These are phyloP conservation scores for Escovopsis sp. DNA, from an alignment of 2,329 filamentous ascomycete species.

Conservation along the genomic window DNA sequence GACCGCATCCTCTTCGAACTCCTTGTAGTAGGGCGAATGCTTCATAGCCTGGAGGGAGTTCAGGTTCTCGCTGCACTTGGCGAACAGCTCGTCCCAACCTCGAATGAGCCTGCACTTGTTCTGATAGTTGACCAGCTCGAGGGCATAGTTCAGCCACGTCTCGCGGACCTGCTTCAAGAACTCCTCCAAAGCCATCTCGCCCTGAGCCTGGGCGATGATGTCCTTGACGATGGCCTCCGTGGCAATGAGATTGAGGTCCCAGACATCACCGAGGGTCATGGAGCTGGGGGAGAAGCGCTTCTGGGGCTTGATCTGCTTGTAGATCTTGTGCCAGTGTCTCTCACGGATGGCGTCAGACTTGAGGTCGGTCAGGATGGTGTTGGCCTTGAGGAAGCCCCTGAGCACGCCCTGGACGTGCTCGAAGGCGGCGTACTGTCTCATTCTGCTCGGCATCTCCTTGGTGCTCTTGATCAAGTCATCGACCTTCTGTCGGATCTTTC, in stretches of 20 bases:
- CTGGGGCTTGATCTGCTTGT: conserved; percentile 83
- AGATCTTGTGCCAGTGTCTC: conserved; percentile 94
- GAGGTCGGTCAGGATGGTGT: conserved; percentile 72
- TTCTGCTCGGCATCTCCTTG: conserved; percentile 96
- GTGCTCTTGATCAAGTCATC: conserved; percentile 94
- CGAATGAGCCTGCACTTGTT: conserved; percentile 95
- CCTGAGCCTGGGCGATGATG: conserved; percentile 89
- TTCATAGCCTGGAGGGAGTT: conserved; percentile 98
- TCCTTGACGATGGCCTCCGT: conserved; percentile 81
- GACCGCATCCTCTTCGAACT: conserved; percentile 94
- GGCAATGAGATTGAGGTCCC: conserved; percentile 83
- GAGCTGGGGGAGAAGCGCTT: conserved; percentile 89
- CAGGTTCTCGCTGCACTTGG: conserved; percentile 94
- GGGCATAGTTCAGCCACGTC: conserved; percentile 86
- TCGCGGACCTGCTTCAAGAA: conserved; percentile 94
- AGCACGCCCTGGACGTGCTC: conserved; percentile 92
- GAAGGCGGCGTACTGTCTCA: conserved; percentile 99
- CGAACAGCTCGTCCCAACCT: conserved; percentile 95
- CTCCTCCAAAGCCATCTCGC: conserved; percentile 96
- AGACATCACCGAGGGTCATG: conserved; percentile 95
- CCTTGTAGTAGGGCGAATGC: conserved; percentile 97
- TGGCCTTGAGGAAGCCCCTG: conserved; percentile 80
- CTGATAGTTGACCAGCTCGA: conserved; percentile 94
- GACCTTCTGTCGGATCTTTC: conserved; percentile 79
- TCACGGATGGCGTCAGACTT: conserved; percentile 95